These are phyloP conservation scores for Termitomyces heimii DNA, from an alignment of 768 basidiomycete genomes.

Conservation along the genomic window DNA sequence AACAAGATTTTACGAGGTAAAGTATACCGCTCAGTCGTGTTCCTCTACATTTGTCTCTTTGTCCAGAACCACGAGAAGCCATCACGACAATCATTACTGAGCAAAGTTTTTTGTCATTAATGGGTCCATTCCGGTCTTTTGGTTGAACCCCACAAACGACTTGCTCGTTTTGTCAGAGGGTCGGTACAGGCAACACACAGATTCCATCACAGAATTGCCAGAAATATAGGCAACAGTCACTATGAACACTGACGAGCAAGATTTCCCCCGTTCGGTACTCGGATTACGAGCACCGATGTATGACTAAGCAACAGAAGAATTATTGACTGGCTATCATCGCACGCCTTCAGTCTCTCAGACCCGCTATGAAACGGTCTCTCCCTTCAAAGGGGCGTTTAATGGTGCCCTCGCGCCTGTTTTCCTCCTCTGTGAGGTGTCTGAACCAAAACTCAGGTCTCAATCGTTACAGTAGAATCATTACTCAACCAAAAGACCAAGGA, in stretches of 20 bases:
- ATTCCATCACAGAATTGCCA: not conserved
- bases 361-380: constrained; percentile 19
- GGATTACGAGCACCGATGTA: constrained; percentile 8
- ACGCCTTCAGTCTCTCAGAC: constrained; percentile 1
- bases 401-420: constrained; percentile 29
- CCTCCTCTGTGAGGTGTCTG: constrained; percentile 30
- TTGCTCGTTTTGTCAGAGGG: not conserved
- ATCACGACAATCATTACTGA: not conserved
- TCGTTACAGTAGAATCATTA: constrained; percentile 75
- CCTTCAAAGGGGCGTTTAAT: constrained; percentile 17
- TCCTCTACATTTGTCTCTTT: not conserved
- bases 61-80: not conserved
- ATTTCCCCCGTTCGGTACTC: not conserved
- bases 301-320: constrained; percentile 14
- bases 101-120: constrained; percentile 6
- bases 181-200: not conserved
- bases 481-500: constrained; percentile 90
- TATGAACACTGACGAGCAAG: not conserved
- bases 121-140: not conserved
- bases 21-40: not conserved
- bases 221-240: not conserved
- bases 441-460: constrained; percentile 44
- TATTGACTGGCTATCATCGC: not conserved
- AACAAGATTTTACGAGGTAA: not conserved
- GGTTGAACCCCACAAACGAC: not conserved